Evolutionary conservation across 2,329 filamentous ascomycete species (phyloP), one percentile per base, ranked within the genome.

Genomic region (Ambrosiella xylebori): DNA sequence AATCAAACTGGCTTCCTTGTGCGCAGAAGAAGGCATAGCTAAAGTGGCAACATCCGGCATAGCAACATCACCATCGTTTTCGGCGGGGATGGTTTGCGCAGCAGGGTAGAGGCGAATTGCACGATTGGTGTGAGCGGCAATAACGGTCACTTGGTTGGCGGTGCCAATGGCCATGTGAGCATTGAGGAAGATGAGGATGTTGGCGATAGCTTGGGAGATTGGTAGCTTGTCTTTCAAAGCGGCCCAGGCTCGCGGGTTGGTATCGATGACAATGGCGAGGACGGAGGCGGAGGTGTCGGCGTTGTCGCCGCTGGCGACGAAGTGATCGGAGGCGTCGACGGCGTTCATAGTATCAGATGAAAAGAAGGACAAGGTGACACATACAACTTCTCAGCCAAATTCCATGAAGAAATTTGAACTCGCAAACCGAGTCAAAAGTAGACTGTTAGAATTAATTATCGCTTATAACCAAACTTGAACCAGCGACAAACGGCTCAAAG

Each of bases 151-250:
- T 69, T 91, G 86, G 71, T 97, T 97, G 57, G 86, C 81, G 69
- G 93, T 91, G 71, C 90, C 94, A 68, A 91, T 90, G 63, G 93
- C 89, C 38, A 98, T 79, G 68, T 98, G 94, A 58, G 91, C 88
- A 70, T 98, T 97, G 72, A 96, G 84, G 72, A 96, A 97, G 73
- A 98, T 85, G 66, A 97, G 84, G 62, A 97, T 79, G 71, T 91
- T 81, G 61, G 91, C 88, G 61, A 98, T 76, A 61, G 88, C 88
- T 66, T 85, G 84, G 54, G 86, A 86, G 61, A 98, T 79, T 36
- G 91, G 82, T 7, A 97, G 81, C 38, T 79, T 80, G 59, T 81
- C 72, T 61, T 83, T 76, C 50, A 97, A 79, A 61, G 87, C 77
- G 6, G 87, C 82, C 93, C 93, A 95, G 65, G 93, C 90, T 65